Conservation (phyloP, 2,329 filamentous ascomycete genomes). For the Alternaria burnsii region DNA sequence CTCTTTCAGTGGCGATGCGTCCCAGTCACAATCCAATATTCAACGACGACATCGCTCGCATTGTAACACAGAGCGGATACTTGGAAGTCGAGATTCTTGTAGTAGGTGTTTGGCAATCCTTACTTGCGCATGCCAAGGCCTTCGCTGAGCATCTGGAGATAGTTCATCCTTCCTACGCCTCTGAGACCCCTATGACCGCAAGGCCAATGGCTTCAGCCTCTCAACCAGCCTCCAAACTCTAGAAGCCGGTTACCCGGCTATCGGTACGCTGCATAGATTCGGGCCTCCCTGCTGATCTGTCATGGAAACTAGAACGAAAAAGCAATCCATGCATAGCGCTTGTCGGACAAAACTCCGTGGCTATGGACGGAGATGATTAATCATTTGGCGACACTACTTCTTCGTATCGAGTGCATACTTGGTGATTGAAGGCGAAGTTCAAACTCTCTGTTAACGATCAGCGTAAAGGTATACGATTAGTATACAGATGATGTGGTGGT, state of each 20-base stretch:
- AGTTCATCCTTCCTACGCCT: not conserved
- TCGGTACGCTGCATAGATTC: not conserved
- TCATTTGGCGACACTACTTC: not conserved
- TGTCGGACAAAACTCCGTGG: not conserved
- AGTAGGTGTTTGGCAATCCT: not conserved
- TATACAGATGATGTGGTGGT: not conserved
- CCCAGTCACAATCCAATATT: not conserved
- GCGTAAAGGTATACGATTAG: not conserved
- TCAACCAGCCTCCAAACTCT: not conserved
- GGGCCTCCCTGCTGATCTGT: not conserved
- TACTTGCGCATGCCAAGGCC: fast-evolving
- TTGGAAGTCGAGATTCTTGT: not conserved
- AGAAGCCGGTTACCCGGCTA: not conserved
- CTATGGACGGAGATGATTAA: not conserved
- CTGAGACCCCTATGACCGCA: not conserved
- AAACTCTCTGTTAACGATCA: not conserved
- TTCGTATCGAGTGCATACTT: not conserved
- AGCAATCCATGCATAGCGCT: not conserved
- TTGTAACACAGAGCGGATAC: not conserved
- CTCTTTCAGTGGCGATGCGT: too few species aligned
- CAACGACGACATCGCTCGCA: not conserved
- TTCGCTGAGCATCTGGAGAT: not conserved
- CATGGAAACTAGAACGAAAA: not conserved
- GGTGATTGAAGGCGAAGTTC: not conserved
- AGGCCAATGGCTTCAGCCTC: not conserved